These are phyloP conservation scores for Helotiales sp. DNA, from an alignment of 2,329 filamentous ascomycete genomes.

Conservation along the genomic window DNA sequence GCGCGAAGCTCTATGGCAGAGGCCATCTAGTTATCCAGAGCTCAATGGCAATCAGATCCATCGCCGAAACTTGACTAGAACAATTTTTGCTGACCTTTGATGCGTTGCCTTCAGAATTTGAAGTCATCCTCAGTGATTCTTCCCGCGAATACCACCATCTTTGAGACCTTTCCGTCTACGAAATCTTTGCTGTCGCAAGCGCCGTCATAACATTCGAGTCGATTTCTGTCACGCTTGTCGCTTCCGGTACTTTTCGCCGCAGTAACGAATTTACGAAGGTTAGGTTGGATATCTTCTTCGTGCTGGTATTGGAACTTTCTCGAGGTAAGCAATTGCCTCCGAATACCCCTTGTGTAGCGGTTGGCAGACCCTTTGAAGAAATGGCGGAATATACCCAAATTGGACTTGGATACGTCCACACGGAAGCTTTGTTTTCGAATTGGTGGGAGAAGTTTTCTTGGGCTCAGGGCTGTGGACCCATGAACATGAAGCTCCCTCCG, in stretches of 20 bases:
- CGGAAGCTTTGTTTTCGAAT: not conserved
- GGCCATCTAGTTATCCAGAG: constrained; percentile 15
- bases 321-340: constrained; percentile 37
- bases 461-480: not conserved
- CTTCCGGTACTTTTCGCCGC: constrained; percentile 33
- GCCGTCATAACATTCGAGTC: constrained; percentile 38
- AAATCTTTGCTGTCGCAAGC: constrained; percentile 41
- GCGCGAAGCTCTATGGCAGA: constrained; percentile 34
- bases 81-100: constrained; percentile 37
- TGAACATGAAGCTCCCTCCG: not conserved
- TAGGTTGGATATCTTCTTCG: constrained; percentile 37
- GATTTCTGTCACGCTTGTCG: constrained; percentile 33
- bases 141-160: constrained; percentile 40
- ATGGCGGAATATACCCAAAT: not conserved
- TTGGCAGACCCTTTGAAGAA: constrained; percentile 33
- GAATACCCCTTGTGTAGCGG: constrained; percentile 14
- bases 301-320: constrained; percentile 33
- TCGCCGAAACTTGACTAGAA: not conserved
- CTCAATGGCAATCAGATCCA: constrained; percentile 19
- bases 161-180: constrained; percentile 35
- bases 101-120: constrained; percentile 37
- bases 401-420: not conserved
- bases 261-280: constrained; percentile 36
- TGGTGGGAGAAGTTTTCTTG: not conserved
- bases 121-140: constrained; percentile 39